Percentiles rank a stretch among this genome's conserved stretches.
Evolutionary conservation across 208 protist genomes (phyloP).

Genomic region (Leishmania major): DNA sequence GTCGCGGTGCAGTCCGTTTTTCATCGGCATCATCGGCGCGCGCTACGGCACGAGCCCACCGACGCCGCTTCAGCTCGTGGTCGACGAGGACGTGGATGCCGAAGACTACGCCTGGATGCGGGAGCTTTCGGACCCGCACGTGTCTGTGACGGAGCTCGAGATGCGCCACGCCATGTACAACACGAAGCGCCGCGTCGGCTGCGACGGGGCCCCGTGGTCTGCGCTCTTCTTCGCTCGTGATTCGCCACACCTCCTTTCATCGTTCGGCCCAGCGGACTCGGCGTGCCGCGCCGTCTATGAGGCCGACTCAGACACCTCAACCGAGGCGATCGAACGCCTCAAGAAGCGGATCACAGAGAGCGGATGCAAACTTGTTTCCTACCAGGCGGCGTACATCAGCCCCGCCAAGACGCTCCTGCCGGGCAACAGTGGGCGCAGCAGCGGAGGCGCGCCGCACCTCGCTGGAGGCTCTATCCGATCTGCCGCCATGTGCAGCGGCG

Average conservation of each 20-base stretch:
- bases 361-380: conserved; percentile 45
- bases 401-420: background rate
- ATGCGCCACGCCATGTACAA: conserved; percentile 90
- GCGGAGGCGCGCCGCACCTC: background rate
- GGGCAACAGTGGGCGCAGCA: background rate
- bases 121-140: conserved; percentile 34
- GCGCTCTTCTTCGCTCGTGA: conserved; percentile 87
- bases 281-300: conserved; percentile 49
- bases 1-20: conserved; percentile 94
- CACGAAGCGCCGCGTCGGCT: conserved; percentile 37
- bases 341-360: conserved; percentile 32
- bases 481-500: background rate
- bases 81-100: conserved; percentile 69
- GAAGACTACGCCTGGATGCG: conserved; percentile 75
- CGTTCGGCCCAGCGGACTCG: conserved; percentile 34
- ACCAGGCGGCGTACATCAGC: conserved; percentile 47
- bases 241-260: conserved; percentile 39
- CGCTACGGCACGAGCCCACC: conserved; percentile 84
- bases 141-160: conserved; percentile 96
- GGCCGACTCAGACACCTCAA: conserved; percentile 44
- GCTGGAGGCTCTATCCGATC: background rate
- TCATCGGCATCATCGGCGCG: conserved; percentile 91
- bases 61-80: conserved; percentile 66
- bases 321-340: conserved; percentile 43
- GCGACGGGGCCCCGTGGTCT: conserved; percentile 15